These are phyloP conservation scores for Fusarium subtropicale DNA, from an alignment of 2,329 filamentous ascomycete species.

Conservation along the genomic window DNA sequence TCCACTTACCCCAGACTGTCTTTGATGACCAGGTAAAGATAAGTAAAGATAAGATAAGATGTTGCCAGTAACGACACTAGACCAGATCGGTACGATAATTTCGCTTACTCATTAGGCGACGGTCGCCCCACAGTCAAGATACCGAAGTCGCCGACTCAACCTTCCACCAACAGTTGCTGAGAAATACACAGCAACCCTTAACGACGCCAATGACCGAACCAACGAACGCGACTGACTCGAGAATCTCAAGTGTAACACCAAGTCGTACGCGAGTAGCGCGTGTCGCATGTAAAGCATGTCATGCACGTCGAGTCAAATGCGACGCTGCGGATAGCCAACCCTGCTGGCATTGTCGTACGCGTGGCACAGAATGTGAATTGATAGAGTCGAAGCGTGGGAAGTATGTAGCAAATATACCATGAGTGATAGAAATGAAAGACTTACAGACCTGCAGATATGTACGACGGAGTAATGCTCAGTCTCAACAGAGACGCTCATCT, in stretches of 20 bases:
- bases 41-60: too few species aligned
- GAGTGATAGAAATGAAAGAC: fast-evolving
- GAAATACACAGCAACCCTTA: background rate
- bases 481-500: conserved; percentile 8
- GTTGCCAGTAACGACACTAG: too few species aligned
- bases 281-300: conserved; percentile 39
- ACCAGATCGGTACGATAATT: too few species aligned
- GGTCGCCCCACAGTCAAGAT: background rate
- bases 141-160: conserved; percentile 26
- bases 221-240: background rate
- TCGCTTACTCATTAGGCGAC: too few species aligned
- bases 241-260: background rate
- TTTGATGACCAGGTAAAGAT: too few species aligned
- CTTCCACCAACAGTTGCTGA: background rate
- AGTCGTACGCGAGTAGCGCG: conserved; percentile 21
- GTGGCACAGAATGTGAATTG: conserved; percentile 27
- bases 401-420: background rate
- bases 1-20: too few species aligned
- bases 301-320: conserved; percentile 37
- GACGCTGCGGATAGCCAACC: conserved; percentile 34
- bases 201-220: background rate
- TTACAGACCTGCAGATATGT: conserved; percentile 5
- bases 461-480: conserved; percentile 1
- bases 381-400: conserved; percentile 38
- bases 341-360: conserved; percentile 38